Base-by-base conservation (phyloP, 2,329 filamentous ascomycete species). In the Zymoseptoria tritici region DNA sequence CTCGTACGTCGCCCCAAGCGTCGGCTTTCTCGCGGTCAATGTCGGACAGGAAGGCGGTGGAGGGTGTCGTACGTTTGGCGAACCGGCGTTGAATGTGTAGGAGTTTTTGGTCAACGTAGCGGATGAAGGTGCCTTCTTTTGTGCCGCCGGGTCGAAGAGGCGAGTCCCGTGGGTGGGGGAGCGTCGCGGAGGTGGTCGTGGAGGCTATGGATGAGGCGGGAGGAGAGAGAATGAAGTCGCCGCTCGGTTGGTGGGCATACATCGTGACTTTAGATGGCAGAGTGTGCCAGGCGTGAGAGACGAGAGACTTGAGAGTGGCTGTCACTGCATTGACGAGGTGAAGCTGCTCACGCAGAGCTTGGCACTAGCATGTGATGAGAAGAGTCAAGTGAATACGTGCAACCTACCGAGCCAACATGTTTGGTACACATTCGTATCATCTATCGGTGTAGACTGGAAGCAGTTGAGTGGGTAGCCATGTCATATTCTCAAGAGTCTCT, bases 41-140 rank as follows among this genome's bases (percentile, higher is more conserved):
- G 19, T 62, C 58, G 0, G 56, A 57, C 11, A 68, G 59, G 49
- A 64, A 56, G 24, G 58, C 22, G n/a, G 56, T 62, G 50, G 59
- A 60, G 5, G 66, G 68, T 1, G 68, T 66, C 62, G 69, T 70
- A 36, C 81, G 79, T 71, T 81, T 82, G 21, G 79, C 80, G 70
- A 81, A 82, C 63, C 79, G 77, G 21, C 78, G 75, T 64, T 78
- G 82, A 50, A 83, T 79, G 49, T 74, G 70, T 21, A 82, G 68
- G 24, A 85, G 72, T 13, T 75, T 76, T 52, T 77, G 75, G 62
- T 86, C 83, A 13, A 85, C 75, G 68, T 83, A 80, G 58, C 79
- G 78, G 57, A 85, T 84, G 62, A 85, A 78, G 5, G 78, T 75
- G 42, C 77, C 80, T 69, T 87, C 84, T 71, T 85, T 85, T 22